These are phyloP conservation scores for Xylaria longipes DNA, from an alignment of 495 filamentous ascomycete species.

Conservation along the genomic window DNA sequence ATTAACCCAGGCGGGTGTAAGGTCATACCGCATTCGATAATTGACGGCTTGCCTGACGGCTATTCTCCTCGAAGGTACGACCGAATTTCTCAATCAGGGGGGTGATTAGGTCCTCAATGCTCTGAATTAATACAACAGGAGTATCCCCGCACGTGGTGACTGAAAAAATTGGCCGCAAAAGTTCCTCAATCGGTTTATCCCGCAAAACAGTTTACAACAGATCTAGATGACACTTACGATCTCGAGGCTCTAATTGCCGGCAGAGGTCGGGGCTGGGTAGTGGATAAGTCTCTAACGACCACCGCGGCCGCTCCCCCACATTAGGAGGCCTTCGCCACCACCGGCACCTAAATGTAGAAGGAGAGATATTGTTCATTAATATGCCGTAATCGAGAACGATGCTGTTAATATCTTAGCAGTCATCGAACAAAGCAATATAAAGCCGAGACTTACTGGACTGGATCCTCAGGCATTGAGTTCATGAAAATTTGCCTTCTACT, in stretches of 20 bases:
- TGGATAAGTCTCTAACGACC: neutral
- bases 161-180: neutral
- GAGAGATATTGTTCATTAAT: neutral
- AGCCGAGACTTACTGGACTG: neutral
- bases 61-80: neutral
- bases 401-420: neutral
- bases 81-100: conserved; percentile 2
- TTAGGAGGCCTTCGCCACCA: neutral
- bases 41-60: neutral
- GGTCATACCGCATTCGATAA: neutral
- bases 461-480: neutral
- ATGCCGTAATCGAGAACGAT: neutral
- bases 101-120: neutral
- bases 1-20: neutral
- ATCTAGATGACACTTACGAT: neutral
- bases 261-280: neutral
- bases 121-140: neutral
- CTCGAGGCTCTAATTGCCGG: neutral
- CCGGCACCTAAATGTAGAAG: neutral
- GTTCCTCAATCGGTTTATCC: neutral
- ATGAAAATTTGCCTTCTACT: neutral
- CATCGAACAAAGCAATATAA: neutral
- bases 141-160: neutral
- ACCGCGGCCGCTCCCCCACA: neutral
- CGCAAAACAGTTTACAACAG: neutral